Percentiles rank a stretch among this genome's conserved stretches.
phyloP scores from a whole-genome alignment of 352 stramenopile species.

The Phytophthora sansomeana region DNA sequence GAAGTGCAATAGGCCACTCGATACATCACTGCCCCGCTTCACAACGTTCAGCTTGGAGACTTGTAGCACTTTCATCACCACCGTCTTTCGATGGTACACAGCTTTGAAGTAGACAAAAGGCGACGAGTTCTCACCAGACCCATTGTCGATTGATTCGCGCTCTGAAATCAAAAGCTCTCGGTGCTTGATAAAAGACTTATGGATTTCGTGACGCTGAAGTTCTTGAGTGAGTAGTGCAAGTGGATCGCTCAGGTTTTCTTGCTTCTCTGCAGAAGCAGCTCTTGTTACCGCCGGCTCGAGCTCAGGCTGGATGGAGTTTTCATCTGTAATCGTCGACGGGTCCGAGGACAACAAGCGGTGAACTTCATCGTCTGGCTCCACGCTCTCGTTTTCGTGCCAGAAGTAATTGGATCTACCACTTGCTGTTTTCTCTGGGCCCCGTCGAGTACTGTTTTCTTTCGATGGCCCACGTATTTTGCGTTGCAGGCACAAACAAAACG shows the following conservation, averaged over 20 bases:
- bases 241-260: not conserved
- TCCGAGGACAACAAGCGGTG: slow-evolving; percentile 29
- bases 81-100: slow-evolving; percentile 22
- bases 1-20: slow-evolving; percentile 24
- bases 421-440: slow-evolving; percentile 11
- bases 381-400: slow-evolving; percentile 28
- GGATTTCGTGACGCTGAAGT: slow-evolving; percentile 27
- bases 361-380: slow-evolving; percentile 30
- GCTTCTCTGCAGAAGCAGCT: slow-evolving; percentile 8
- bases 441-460: slow-evolving; percentile 12
- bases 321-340: slow-evolving; percentile 16
- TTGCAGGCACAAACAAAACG: slow-evolving; percentile 31
- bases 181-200: slow-evolving; percentile 13
- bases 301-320: slow-evolving; percentile 21
- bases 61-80: slow-evolving; percentile 32
- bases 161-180: slow-evolving; percentile 6
- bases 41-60: not conserved
- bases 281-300: slow-evolving; percentile 9
- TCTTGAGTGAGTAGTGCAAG: slow-evolving; percentile 28
- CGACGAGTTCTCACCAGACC: slow-evolving; percentile 18
- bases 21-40: not conserved
- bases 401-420: slow-evolving; percentile 26
- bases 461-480: slow-evolving; percentile 19
- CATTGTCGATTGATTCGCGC: not conserved
- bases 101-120: slow-evolving; percentile 41